Base-by-base conservation (phyloP, 768 basidiomycete genomes). In the Megacollybia marginata region DNA sequence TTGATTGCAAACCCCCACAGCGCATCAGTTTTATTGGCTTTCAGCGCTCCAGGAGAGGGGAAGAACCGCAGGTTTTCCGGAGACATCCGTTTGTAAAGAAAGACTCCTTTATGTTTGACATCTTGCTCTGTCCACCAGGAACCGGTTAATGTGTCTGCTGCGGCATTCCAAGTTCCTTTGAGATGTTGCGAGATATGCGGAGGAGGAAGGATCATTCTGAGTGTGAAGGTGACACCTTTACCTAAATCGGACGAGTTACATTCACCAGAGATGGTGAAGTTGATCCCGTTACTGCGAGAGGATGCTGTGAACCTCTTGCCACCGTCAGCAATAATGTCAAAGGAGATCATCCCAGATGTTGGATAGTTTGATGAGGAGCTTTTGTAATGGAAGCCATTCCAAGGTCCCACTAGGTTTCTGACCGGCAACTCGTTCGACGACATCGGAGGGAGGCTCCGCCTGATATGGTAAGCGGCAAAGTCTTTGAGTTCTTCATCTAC, bases 1-100 rank as follows among this genome's bases (percentile, higher is more conserved):
- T 52, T 47, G 12, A 60, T 49, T 1, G 69, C 70, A 44, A 62
- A 69, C 5, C 48, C 55, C 69, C 69, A 71, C 8, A 65, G 50
- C 1, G 66, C 59, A 2, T 57, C 52, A 16, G 61, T 33, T 43
- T 54, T 59, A 50, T 64, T 62, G 15, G 18, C 47, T n/a, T 53
- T 45, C 40, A 66, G 52, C 12, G 53, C 59, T 1, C 46, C 34
- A 13, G 62, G 61, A 1, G 62, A 47, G 2, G 66, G 66, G 46
- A 60, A 61, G 44, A 58, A 61, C 28, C 59, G 52, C 46, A 67
- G 53, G 16, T 57, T 33, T 13, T 64, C 60, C 0, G 63, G 58
- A 9, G 60, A 43, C 10, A 61, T 51, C 5, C 60, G 55, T 50
- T 63, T 63, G 51, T 62, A 60, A 6, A 64, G 46, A 53, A 67